phyloP scores from a whole-genome alignment of 352 stramenopile genomes.

The Phytopythium oedochilum region DNA sequence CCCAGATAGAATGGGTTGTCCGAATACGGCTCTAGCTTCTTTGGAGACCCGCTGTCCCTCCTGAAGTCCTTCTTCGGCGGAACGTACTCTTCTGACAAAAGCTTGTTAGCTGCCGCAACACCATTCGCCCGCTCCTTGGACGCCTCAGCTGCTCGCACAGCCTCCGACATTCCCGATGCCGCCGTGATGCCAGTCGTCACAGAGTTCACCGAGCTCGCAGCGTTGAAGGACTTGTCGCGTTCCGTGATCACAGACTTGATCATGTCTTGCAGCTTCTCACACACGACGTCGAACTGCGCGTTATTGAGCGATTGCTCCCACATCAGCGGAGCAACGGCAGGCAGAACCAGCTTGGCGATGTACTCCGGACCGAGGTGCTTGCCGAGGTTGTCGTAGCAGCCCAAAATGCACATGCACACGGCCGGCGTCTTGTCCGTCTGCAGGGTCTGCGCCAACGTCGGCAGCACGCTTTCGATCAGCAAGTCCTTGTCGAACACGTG shows the following conservation, averaged over 20 bases:
- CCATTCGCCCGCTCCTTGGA: constrained; percentile 61
- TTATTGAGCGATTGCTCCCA: constrained; percentile 81
- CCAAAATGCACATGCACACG: constrained; percentile 85
- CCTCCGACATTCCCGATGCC: constrained; percentile 61
- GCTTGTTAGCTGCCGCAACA: constrained; percentile 67
- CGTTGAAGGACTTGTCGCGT: constrained; percentile 74
- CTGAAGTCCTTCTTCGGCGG: constrained; percentile 32
- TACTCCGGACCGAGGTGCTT: constrained; percentile 84
- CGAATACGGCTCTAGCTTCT: constrained; percentile 62
- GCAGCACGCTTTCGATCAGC: constrained; percentile 78
- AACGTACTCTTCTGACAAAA: constrained; percentile 78
- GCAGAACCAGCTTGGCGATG: constrained; percentile 78
- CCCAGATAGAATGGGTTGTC: constrained; percentile 76
- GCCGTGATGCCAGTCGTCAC: constrained; percentile 56
- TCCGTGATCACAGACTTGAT: constrained; percentile 83
- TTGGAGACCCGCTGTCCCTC: constrained; percentile 16
- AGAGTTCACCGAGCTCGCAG: constrained; percentile 58
- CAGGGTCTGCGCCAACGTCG: constrained; percentile 66
- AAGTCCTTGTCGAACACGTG: constrained; percentile 88
- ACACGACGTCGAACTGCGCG: constrained; percentile 82
- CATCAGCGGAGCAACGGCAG: constrained; percentile 69
- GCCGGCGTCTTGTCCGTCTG: constrained; percentile 79
- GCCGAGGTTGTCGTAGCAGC: constrained; percentile 86
- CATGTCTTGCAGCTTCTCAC: constrained; percentile 87
- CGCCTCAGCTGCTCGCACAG: constrained; percentile 57